Evolutionary conservation across 768 basidiomycete genomes (phyloP).

Genomic region (Mycena vitilis): DNA sequence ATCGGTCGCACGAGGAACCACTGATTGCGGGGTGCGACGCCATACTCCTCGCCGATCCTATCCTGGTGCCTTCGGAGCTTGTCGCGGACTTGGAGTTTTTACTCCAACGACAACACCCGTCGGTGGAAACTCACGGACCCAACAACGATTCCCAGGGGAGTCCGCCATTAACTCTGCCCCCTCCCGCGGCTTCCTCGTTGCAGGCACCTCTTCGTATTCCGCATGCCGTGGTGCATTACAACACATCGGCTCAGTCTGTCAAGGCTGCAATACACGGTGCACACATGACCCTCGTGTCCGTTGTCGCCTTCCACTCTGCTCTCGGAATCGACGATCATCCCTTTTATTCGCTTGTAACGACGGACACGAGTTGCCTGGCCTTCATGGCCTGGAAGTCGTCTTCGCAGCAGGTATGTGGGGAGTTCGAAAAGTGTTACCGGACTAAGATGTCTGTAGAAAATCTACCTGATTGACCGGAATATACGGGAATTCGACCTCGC

Average conservation of each 20-base stretch:
- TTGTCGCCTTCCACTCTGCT: background rate
- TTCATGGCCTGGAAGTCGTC: constrained; percentile 18
- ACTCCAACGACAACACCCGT: background rate
- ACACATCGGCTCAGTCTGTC: background rate
- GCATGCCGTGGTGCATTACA: background rate
- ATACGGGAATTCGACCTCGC: constrained; percentile 5
- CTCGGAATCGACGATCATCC: constrained; percentile 1
- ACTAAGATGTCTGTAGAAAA: background rate
- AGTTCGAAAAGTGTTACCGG: background rate
- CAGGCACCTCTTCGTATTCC: background rate
- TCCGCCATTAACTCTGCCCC: too few species aligned
- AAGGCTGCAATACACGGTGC: background rate
- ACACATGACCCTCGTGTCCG: background rate
- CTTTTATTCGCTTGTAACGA: background rate
- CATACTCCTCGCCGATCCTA: background rate
- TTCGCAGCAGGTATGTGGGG: background rate
- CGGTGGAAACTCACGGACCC: background rate
- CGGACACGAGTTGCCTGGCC: constrained; percentile 14
- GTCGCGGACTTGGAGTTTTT: background rate
- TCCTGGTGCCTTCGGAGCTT: background rate
- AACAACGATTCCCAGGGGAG: too few species aligned
- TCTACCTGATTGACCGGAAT: constrained; percentile 10
- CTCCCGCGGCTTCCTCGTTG: background rate
- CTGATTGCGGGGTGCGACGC: background rate
- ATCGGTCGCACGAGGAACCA: background rate